Conservation (phyloP, 768 basidiomycete genomes). For the Fistulinella prunicolor region DNA sequence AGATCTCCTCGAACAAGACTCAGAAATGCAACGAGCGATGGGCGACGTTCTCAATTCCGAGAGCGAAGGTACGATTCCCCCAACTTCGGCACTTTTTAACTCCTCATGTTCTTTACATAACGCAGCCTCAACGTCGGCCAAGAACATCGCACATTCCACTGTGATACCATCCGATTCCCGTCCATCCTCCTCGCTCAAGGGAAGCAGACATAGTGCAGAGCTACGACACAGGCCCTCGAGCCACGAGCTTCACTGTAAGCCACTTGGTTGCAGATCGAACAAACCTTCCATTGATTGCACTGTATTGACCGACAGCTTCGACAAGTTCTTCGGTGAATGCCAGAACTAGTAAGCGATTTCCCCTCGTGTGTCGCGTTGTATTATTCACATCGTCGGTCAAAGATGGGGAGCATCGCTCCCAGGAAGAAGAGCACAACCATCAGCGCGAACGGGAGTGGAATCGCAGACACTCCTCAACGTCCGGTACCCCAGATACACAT, state of each 20-base stretch:
- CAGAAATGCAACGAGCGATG: conserved; percentile 68
- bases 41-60: conserved; percentile 54
- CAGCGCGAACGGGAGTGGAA: conserved; percentile 54
- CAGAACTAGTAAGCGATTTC: conserved; percentile 23
- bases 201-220: conserved; percentile 1
- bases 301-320: conserved; percentile 25
- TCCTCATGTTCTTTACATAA: neutral
- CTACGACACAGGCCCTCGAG: conserved; percentile 8
- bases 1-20: conserved; percentile 70
- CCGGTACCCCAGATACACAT: conserved; percentile 25
- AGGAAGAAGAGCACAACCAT: conserved; percentile 30
- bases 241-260: conserved; percentile 20
- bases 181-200: conserved; percentile 15
- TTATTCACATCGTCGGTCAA: conserved; percentile 3
- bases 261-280: neutral
- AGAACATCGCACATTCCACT: conserved; percentile 4
- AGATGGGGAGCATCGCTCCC: conserved; percentile 32
- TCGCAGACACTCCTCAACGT: conserved; percentile 25
- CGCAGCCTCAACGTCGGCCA: conserved; percentile 13
- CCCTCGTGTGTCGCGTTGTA: neutral
- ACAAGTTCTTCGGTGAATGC: conserved; percentile 22
- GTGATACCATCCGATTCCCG: conserved; percentile 7
- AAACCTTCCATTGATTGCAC: neutral
- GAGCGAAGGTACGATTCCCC: conserved; percentile 29
- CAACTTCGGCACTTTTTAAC: neutral